These are phyloP conservation scores for Lichenothelia convexa DNA, from an alignment of 495 filamentous ascomycete genomes.

Conservation along the genomic window DNA sequence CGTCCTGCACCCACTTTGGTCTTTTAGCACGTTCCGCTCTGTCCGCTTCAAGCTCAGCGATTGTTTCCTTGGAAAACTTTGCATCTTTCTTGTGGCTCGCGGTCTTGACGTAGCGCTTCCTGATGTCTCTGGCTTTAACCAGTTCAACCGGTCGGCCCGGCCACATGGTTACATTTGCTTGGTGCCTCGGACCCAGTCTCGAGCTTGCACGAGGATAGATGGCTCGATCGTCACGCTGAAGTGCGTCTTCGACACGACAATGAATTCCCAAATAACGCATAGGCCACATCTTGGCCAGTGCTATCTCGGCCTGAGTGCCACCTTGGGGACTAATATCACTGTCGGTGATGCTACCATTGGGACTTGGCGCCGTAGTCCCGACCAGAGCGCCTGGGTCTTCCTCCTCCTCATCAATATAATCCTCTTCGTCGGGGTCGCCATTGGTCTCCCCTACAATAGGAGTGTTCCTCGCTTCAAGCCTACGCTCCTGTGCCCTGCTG, in stretches of 20 bases:
- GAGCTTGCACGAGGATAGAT: conserved; percentile 95
- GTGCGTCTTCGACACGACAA: conserved; percentile 84
- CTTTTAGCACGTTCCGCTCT: conserved; percentile 57
- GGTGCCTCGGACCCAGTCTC: conserved; percentile 76
- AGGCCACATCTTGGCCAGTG: conserved; percentile 85
- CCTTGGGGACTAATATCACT: conserved; percentile 33
- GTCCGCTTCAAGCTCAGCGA: conserved; percentile 63
- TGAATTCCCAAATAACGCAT: conserved; percentile 93
- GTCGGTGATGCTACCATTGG: conserved; percentile 26
- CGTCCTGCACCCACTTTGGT: conserved; percentile 85
- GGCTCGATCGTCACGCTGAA: conserved; percentile 85
- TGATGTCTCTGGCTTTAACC: conserved; percentile 72
- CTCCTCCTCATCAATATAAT: conserved; percentile 48
- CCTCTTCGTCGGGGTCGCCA: conserved; percentile 61
- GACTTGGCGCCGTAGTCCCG: conserved; percentile 21
- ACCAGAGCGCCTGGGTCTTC: conserved; percentile 38
- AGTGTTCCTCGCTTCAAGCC: conserved; percentile 78
- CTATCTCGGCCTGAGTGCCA: conserved; percentile 75
- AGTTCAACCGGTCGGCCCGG: conserved; percentile 69
- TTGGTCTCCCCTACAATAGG: conserved; percentile 38
- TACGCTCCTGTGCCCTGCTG: conserved; percentile 81
- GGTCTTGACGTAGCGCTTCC: conserved; percentile 50
- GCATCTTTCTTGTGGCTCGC: conserved; percentile 46
- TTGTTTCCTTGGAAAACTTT: conserved; percentile 59
- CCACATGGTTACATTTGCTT: conserved; percentile 74